Conservation (phyloP, 2,329 filamentous ascomycete genomes). For the Calonectria pteridis region DNA sequence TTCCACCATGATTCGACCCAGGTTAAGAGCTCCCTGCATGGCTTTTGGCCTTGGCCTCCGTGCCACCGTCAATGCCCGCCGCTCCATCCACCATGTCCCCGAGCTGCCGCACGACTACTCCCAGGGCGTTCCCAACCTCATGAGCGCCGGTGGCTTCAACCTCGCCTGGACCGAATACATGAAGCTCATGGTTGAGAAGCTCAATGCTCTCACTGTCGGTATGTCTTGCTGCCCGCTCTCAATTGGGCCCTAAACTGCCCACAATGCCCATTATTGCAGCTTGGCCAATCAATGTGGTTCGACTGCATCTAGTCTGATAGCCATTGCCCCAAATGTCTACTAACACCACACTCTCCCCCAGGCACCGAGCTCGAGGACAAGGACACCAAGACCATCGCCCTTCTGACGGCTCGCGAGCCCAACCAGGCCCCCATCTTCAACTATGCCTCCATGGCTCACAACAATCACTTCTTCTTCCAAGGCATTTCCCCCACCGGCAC, state of each 20-base stretch:
- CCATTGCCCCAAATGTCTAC: background rate
- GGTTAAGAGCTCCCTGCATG: constrained; percentile 65
- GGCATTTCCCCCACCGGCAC: constrained; percentile 58
- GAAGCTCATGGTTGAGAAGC: constrained; percentile 76
- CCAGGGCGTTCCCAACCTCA: constrained; percentile 74
- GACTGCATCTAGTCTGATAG: constrained; percentile 2
- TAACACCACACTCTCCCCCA: constrained; percentile 50
- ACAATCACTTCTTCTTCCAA: constrained; percentile 88
- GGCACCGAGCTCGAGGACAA: constrained; percentile 74
- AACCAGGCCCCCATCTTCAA: constrained; percentile 87
- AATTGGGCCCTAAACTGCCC: constrained; percentile 9
- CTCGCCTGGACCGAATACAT: constrained; percentile 90
- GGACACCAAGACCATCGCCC: constrained; percentile 75
- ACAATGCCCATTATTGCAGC: background rate
- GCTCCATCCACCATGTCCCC: constrained; percentile 63
- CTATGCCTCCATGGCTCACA: constrained; percentile 95
- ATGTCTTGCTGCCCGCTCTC: constrained; percentile 47
- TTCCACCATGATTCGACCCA: constrained; percentile 62
- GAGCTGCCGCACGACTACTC: constrained; percentile 60
- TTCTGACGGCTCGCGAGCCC: constrained; percentile 84
- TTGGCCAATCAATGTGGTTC: constrained; percentile 4
- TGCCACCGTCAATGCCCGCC: constrained; percentile 51
- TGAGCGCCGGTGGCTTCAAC: constrained; percentile 77
- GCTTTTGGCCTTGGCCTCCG: constrained; percentile 52
- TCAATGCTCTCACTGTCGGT: constrained; percentile 83